Conservation (phyloP, 495 filamentous ascomycete species). For the Aspergillus haitiensis region DNA sequence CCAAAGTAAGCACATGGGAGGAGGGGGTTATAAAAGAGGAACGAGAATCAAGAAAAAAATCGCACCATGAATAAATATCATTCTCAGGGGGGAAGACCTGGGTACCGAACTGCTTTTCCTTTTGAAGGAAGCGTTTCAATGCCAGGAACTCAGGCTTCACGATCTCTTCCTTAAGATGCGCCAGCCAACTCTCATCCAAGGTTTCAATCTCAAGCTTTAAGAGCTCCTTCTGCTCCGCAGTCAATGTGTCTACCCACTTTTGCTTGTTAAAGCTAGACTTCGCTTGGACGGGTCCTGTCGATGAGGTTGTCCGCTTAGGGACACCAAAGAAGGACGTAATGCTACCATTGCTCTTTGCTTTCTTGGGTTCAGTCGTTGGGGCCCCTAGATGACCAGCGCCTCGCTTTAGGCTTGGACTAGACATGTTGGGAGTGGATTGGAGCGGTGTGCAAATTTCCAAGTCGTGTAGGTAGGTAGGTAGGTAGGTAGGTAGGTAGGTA, state of each 20-base stretch:
- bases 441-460: neutral
- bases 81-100: conserved; percentile 80
- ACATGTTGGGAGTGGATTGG: conserved; percentile 27
- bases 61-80: conserved; percentile 94
- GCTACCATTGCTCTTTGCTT: conserved; percentile 65
- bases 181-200: conserved; percentile 86
- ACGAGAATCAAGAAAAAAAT: neutral
- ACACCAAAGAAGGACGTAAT: conserved; percentile 67
- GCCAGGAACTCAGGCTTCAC: conserved; percentile 73
- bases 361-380: conserved; percentile 44
- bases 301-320: conserved; percentile 47
- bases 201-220: conserved; percentile 89
- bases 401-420: conserved; percentile 36
- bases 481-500: too few relatives aligned
- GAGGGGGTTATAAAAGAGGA: neutral
- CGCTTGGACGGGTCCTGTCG: conserved; percentile 24
- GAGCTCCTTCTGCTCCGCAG: conserved; percentile 75
- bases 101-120: conserved; percentile 68
- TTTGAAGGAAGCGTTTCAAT: conserved; percentile 82
- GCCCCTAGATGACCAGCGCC: conserved; percentile 35
- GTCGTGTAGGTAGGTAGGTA: neutral
- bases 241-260: conserved; percentile 79
- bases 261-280: conserved; percentile 75
- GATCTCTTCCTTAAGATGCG: conserved; percentile 80
- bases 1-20: neutral